Base-by-base conservation (phyloP, 208 protist species). In the Leishmania turanica region DNA sequence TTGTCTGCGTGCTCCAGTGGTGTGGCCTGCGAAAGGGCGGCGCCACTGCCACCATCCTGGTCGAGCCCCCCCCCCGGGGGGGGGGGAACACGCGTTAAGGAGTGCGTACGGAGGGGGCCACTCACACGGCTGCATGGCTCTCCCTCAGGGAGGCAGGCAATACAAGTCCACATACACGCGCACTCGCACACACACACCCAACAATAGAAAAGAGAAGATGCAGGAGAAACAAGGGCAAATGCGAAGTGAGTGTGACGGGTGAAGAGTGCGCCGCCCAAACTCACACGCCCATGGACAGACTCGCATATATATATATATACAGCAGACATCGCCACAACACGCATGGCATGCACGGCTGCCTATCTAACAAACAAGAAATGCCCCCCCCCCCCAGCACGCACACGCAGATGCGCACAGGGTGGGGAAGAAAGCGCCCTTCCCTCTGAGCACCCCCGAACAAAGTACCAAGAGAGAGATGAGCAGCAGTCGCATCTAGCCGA, bases 361-460 rank as follows among this genome's bases (percentile, higher is more conserved):
- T n/a, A 62, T 76, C 51, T 62, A 77, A 47, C 31, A 78, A 65
- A 54, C 13, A 24, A 71, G 27, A 31, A n/a, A 71, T 24, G 19
- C 6, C 1, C 21, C 8, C 65, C n/a, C 2, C 21, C 2, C 65
- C n/a, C 13, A 47, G 17, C 34, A 71, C 21, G 40, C 65, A 13
- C 65, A 13, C 65, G 8, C 45, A 27, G 4, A n/a, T 40, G 42
- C 21, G 53, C 8, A 73, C 11, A 24, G 27, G 45, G 62, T 21
- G 34, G 27, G 53, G 58, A 70, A 6, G 24, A 2, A 68, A 60
- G 21, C 24, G 15, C 13, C 64, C 31, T 4, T 17, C 51, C 51
- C 51, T 54, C 6, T 24, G 53, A 27, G 73, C 53, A 71, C 65
- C 21, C 3, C n/a, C 13, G 40, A 13, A 27, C 13, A 71, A 21